Percentiles rank a stretch among this genome's conserved stretches.
Conservation (phyloP, 805 yeast genomes). For the Sugiyamaella smithiae region DNA sequence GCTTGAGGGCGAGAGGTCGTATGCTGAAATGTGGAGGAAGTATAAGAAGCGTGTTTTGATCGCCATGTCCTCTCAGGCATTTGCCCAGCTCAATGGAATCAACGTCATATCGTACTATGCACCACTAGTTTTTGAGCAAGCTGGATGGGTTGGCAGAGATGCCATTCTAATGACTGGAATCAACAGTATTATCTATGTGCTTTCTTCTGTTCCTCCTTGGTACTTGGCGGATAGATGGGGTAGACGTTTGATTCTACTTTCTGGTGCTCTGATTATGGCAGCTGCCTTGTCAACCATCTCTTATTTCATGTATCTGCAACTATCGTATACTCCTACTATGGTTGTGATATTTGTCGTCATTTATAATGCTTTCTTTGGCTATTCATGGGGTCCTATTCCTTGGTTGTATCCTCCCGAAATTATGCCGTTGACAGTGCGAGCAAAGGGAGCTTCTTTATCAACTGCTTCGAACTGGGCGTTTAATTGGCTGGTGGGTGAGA, state of each 20-base stretch:
- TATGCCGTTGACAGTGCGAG: conserved; percentile 76
- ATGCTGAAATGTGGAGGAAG: conserved; percentile 68
- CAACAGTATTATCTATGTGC: conserved; percentile 57
- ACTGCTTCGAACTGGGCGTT: conserved; percentile 94
- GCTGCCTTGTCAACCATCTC: conserved; percentile 63
- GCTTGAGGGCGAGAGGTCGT: conserved; percentile 75
- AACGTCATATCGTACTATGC: conserved; percentile 92
- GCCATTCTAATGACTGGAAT: conserved; percentile 91
- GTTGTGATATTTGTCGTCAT: conserved; percentile 77
- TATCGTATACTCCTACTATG: conserved; percentile 56
- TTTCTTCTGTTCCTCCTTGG: conserved; percentile 86
- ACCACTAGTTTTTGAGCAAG: conserved; percentile 89
- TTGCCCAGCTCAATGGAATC: conserved; percentile 92
- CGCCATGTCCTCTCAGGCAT: conserved; percentile 87
- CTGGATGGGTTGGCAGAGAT: conserved; percentile 88
- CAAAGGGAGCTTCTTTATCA: conserved; percentile 85
- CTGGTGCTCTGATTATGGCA: conserved; percentile 82
- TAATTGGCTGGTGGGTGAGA: conserved; percentile 87
- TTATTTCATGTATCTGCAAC: conserved; percentile 51
- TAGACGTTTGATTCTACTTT: conserved; percentile 72
- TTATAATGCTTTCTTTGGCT: conserved; percentile 79
- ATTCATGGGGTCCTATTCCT: conserved; percentile 93
- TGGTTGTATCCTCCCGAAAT: conserved; percentile 88
- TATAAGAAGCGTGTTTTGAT: conserved; percentile 77
- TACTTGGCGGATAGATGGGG: conserved; percentile 89